Evolutionary conservation across 228 moss, liverwort and hornwort species (phyloP).

Genomic region (Sphagnum fallax): DNA sequence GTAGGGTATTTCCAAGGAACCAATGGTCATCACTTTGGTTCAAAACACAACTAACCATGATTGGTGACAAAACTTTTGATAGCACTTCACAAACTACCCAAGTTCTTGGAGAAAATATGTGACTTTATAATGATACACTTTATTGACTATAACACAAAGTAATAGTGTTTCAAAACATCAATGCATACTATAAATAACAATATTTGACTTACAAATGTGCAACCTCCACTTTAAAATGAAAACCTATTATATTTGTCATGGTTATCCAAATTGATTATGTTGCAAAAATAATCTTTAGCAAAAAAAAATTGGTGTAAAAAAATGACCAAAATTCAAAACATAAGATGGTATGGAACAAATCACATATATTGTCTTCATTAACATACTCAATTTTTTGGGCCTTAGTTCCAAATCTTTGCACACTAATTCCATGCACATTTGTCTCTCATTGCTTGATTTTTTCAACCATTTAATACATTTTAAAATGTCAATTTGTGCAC

Average conservation of each 20-base stretch:
- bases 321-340: neutral
- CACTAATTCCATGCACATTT: neutral
- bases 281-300: no score
- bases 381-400: neutral
- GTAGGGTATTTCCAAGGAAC: neutral
- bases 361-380: neutral
- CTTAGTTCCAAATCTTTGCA: neutral
- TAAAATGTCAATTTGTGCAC: neutral
- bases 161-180: neutral
- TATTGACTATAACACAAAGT: neutral
- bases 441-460: neutral
- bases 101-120: neutral
- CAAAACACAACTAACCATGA: neutral
- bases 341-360: neutral
- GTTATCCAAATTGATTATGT: neutral
- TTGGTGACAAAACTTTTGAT: neutral
- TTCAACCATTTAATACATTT: neutral
- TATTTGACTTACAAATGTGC: neutral
- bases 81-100: neutral
- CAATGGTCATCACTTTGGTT: neutral
- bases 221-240: neutral
- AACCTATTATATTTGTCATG: neutral
- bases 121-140: neutral
- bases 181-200: neutral
- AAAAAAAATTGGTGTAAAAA: no score